Base-by-base conservation (phyloP, 2,329 filamentous ascomycete species). In the Fusarium albosuccineum region DNA sequence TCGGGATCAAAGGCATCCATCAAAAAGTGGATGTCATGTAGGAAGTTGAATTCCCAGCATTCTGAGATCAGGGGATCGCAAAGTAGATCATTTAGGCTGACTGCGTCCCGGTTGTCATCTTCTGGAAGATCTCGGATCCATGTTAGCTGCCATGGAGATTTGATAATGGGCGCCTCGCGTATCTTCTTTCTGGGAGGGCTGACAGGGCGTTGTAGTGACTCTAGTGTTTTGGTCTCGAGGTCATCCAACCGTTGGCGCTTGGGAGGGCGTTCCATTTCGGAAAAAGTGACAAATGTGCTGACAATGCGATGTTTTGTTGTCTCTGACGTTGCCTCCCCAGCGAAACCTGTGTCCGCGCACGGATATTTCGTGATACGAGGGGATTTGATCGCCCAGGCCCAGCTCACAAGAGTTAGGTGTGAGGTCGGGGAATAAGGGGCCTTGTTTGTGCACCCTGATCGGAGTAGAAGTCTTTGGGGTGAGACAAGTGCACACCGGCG, bases 41-140 rank as follows among this genome's bases (percentile, higher is more conserved):
- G 73, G 56, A 82, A 92, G 72, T 92, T 92, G 76, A 92, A 92
- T 56, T 90, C 84, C 90, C 90, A 92, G 66, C 86, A 88, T 73
- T 91, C 87, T 39, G 86, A 85, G 56, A 96, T 92, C 64, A 93
- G 82, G 0, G 92, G 91, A 74, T 94, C 89, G 0, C 91, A 88
- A 1, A 97, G 82, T 6, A 97, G 83, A 60, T 93, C 91, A 5
- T 80, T 79, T 9, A 96, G 80, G 2, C 82, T 84, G 34, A 95
- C 78, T 0, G 92, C 83, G 75, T 91, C 91, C 26, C 82, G 79
- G 78, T 97, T 96, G 63, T 80, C 78, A 1, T 79, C 76, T 2
- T 81, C 76, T 2, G 88, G 82, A 0, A 94, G 80, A 70, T 92
- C 90, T 29, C 81, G 82, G 55, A 96, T 90, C 61, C 83, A 85